These are phyloP conservation scores for Pleurotus giganteus DNA, from an alignment of 768 basidiomycete genomes.

Conservation along the genomic window DNA sequence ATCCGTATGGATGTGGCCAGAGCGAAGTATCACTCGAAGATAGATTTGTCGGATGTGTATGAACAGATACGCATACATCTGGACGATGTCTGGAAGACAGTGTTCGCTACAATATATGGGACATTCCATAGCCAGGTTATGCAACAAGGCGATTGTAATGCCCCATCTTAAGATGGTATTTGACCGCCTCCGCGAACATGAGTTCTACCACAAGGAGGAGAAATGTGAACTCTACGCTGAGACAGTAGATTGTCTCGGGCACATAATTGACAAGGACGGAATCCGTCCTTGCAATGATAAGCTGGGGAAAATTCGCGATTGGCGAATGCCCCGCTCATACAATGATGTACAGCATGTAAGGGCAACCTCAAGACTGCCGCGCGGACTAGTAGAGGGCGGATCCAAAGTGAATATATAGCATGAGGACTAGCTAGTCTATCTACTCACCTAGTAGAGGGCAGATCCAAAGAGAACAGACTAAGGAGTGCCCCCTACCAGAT, in stretches of 20 bases:
- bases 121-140: slow-evolving; percentile 17
- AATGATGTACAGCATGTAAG: slow-evolving; percentile 27
- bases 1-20: slow-evolving; percentile 24
- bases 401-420: too few species aligned
- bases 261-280: slow-evolving; percentile 28
- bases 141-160: too few species aligned
- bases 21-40: slow-evolving; percentile 23
- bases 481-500: too few species aligned
- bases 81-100: slow-evolving; percentile 21
- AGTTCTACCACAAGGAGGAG: slow-evolving; percentile 14
- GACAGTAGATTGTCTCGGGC: slow-evolving; percentile 28
- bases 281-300: slow-evolving; percentile 29
- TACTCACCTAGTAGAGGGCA: too few species aligned
- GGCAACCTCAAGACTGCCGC: too few species aligned
- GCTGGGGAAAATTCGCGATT: slow-evolving; percentile 22
- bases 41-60: slow-evolving; percentile 23
- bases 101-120: slow-evolving; percentile 27
- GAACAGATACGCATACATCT: slow-evolving; percentile 15
- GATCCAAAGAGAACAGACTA: too few species aligned
- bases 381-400: too few species aligned
- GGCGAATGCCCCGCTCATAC: slow-evolving; percentile 22
- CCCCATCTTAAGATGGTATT: neutral
- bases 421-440: too few species aligned
- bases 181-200: neutral
- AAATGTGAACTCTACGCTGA: slow-evolving; percentile 27